A percentile compares a stretch with the other conserved stretches of the same genome.
These are phyloP conservation scores for Fusarium dimerum DNA, from an alignment of 2,329 filamentous ascomycete genomes.

Conservation along the genomic window DNA sequence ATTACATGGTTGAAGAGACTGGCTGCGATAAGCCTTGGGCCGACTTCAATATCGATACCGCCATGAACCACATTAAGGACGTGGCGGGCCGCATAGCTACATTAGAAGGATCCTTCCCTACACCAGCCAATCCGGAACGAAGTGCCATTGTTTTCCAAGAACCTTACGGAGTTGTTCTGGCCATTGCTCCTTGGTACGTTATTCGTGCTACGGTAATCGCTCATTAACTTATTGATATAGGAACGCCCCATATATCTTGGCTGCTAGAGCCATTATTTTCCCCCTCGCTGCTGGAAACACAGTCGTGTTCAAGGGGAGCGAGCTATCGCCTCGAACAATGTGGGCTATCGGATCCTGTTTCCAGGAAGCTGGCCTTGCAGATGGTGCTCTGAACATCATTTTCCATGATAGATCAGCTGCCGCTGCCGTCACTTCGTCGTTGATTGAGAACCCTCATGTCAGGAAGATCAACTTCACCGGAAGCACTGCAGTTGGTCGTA, in stretches of 20 bases:
- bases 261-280: conserved; percentile 55
- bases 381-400: conserved; percentile 73
- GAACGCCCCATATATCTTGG: conserved; percentile 60
- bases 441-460: conserved; percentile 68
- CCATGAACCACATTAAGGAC: conserved; percentile 43
- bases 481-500: conserved; percentile 70
- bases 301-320: conserved; percentile 70
- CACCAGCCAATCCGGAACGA: conserved; percentile 30
- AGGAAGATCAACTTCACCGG: conserved; percentile 89
- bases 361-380: conserved; percentile 74
- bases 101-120: conserved; percentile 40
- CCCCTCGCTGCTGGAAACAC: conserved; percentile 81
- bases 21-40: conserved; percentile 41
- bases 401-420: conserved; percentile 67
- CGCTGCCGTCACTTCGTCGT: conserved; percentile 61
- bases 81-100: conserved; percentile 44
- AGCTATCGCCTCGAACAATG: conserved; percentile 65
- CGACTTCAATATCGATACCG: conserved; percentile 40
- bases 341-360: conserved; percentile 65
- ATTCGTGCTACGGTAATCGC: background rate
- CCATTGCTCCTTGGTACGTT: conserved; percentile 76
- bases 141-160: conserved; percentile 69
- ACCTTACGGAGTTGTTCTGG: conserved; percentile 77
- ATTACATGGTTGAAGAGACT: conserved; percentile 58
- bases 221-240: conserved; percentile 32